Conservation (phyloP, 208 protist genomes). For the Leishmania tarentolae region DNA sequence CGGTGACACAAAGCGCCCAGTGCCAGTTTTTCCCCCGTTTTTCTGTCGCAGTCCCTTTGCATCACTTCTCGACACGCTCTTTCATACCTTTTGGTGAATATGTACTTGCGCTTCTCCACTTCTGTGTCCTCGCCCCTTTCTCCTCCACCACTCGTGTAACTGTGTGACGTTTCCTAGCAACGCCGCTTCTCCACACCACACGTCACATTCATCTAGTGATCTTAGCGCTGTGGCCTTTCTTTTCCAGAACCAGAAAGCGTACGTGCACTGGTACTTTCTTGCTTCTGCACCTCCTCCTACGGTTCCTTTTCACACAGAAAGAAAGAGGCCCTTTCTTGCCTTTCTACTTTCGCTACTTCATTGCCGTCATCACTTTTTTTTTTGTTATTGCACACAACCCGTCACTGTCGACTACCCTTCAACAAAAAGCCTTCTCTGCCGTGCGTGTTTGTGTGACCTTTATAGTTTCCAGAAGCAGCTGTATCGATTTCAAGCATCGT, state of each 20-base stretch:
- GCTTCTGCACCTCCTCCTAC: neutral
- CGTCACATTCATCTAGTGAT: neutral
- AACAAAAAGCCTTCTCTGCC: neutral
- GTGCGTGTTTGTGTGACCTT: neutral
- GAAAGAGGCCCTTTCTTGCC: neutral
- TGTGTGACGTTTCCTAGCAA: neutral
- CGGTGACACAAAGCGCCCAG: neutral
- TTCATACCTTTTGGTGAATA: neutral
- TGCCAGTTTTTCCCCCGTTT: neutral
- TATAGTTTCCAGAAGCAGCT: neutral
- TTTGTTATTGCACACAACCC: neutral
- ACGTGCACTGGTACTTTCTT: neutral
- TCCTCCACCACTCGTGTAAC: neutral
- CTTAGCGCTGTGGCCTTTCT: neutral
- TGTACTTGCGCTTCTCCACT: neutral
- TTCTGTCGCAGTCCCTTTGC: neutral
- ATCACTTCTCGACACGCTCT: neutral
- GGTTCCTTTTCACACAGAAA: conserved; percentile 2
- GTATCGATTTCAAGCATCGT: neutral
- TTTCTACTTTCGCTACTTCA: neutral
- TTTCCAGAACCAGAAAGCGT: neutral
- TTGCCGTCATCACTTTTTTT: neutral
- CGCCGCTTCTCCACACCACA: neutral
- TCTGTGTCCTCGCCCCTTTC: conserved; percentile 1
- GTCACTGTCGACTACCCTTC: neutral